These are phyloP conservation scores for Sporisorium exsertum DNA, from an alignment of 1,284 basidiomycete genomes.

Conservation along the genomic window DNA sequence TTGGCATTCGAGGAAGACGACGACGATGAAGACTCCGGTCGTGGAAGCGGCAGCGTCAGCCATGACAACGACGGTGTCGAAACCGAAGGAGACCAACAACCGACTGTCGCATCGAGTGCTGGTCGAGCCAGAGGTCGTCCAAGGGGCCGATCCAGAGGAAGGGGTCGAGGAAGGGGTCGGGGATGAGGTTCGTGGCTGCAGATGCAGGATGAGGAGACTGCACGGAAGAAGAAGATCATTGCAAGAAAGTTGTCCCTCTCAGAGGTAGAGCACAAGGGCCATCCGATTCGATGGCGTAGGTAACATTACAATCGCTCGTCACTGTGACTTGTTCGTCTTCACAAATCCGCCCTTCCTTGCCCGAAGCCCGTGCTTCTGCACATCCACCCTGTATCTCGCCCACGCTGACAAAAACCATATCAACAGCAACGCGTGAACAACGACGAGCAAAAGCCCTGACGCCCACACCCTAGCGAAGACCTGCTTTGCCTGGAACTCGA, in stretches of 20 bases:
- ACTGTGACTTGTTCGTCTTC: conserved; percentile 40
- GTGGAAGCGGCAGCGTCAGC: neutral
- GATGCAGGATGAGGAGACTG: too few species aligned
- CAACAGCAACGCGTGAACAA: conserved; percentile 46
- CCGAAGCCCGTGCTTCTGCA: conserved; percentile 34
- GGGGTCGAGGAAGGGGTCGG: too few species aligned
- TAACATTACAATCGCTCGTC: neutral
- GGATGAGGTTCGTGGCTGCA: too few species aligned
- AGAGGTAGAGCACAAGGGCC: neutral
- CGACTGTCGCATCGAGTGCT: too few species aligned
- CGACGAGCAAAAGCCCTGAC: conserved; percentile 52
- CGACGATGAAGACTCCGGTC: neutral
- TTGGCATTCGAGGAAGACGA: neutral
- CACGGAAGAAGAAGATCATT: too few species aligned
- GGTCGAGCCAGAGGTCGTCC: too few species aligned
- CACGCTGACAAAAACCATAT: conserved; percentile 56
- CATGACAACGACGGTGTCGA: neutral
- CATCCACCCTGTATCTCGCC: conserved; percentile 32
- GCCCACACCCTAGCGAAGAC: conserved; percentile 60
- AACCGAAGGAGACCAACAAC: neutral
- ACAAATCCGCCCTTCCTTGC: conserved; percentile 7
- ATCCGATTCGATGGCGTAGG: neutral
- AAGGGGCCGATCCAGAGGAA: too few species aligned
- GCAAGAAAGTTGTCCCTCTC: neutral
- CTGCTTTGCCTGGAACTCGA: conserved; percentile 64